Conservation (phyloP, 116 monocot species). For the Posidonia oceanica region DNA sequence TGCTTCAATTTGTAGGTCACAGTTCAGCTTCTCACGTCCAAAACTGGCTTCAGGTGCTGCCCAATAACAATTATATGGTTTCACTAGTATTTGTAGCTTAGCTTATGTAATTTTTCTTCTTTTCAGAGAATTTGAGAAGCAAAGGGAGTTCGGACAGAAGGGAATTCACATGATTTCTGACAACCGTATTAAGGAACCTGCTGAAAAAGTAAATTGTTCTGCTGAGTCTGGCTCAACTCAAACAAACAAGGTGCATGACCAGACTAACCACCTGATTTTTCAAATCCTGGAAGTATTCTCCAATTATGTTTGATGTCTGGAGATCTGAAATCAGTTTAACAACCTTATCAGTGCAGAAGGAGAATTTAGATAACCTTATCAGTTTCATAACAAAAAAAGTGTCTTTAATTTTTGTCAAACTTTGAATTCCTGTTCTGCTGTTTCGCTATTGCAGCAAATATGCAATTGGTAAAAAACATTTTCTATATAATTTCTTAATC, state of each 20-base stretch:
- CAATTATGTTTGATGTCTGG: too few relatives aligned
- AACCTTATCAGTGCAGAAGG: too few relatives aligned
- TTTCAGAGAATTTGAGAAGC: conserved; percentile 97
- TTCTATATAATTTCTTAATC: too few relatives aligned
- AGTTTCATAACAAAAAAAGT: too few relatives aligned
- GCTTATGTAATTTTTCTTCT: conserved; percentile 11
- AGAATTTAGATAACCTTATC: too few relatives aligned
- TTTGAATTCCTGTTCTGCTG: too few relatives aligned
- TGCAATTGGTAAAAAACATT: too few relatives aligned
- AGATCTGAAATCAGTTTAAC: too few relatives aligned
- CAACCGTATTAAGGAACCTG: conserved; percentile 30
- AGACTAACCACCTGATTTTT: background rate
- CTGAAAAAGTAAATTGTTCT: conserved; percentile 25
- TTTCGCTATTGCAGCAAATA: too few relatives aligned
- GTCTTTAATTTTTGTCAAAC: too few relatives aligned
- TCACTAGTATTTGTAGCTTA: conserved; percentile 4
- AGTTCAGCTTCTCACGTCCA: conserved; percentile 88
- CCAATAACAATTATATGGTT: conserved; percentile 2
- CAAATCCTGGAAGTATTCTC: too few relatives aligned
- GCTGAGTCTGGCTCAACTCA: conserved; percentile 14
- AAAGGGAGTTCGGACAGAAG: conserved; percentile 61
- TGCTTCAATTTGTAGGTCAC: conserved; percentile 47
- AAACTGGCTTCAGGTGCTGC: conserved; percentile 96
- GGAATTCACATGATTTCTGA: conserved; percentile 36
- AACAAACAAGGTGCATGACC: conserved; percentile 2